A percentile compares a stretch with the other conserved stretches of the same genome.
These are phyloP conservation scores for Rhodotorula graminis DNA, from an alignment of 768 basidiomycete genomes.

Conservation along the genomic window DNA sequence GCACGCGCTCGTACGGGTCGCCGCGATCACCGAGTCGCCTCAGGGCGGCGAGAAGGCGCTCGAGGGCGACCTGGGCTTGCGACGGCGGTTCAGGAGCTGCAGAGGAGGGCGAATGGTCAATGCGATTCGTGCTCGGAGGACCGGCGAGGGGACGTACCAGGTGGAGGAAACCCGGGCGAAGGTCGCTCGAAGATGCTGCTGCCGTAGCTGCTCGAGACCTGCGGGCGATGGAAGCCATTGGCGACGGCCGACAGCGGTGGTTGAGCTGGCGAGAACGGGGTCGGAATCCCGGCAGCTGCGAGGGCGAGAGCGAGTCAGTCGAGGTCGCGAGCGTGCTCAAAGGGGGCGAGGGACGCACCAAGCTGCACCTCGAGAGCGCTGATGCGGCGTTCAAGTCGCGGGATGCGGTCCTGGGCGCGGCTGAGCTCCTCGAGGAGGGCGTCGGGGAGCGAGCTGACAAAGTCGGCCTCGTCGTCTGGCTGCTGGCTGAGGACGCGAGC, in stretches of 20 bases:
- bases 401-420: background rate
- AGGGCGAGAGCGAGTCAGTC: slow-evolving; percentile 23
- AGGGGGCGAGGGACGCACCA: slow-evolving; percentile 44
- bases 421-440: background rate
- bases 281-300: slow-evolving; percentile 40
- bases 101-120: too few relatives aligned
- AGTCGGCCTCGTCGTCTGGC: background rate
- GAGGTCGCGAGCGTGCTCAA: too few relatives aligned
- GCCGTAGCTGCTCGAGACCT: background rate
- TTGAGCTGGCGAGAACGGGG: slow-evolving; percentile 6
- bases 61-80: background rate
- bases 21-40: background rate
- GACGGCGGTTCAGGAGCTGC: background rate
- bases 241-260: background rate
- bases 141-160: too few relatives aligned
- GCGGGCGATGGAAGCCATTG: background rate
- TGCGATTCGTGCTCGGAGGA: background rate
- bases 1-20: slow-evolving; percentile 3
- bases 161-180: background rate
- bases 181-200: background rate
- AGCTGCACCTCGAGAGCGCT: slow-evolving; percentile 56
- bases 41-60: background rate
- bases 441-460: background rate
- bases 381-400: background rate
- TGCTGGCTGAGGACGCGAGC: background rate